Evolutionary conservation across 306 rosid genomes (phyloP).

Genomic region (Hylodesmum podocarpum): DNA sequence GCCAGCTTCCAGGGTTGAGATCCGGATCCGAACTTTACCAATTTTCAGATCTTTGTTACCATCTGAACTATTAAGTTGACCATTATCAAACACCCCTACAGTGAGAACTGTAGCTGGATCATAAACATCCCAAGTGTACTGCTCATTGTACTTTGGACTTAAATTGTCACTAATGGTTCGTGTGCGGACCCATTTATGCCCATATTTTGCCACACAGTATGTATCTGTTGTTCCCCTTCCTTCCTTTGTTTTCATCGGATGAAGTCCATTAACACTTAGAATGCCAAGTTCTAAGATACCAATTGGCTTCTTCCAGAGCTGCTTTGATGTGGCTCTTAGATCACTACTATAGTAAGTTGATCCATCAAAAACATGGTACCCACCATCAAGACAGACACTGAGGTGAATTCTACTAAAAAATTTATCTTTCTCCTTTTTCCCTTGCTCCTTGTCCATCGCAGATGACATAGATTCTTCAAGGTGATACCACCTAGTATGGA

Average conservation of each 20-base stretch:
- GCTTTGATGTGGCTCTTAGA: slow-evolving; percentile 80
- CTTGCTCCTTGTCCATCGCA: slow-evolving; percentile 60
- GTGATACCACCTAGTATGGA: slow-evolving; percentile 59
- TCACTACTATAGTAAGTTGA: slow-evolving; percentile 86
- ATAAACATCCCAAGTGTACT: slow-evolving; percentile 89
- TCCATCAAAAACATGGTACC: slow-evolving; percentile 94
- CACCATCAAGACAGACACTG: slow-evolving; percentile 87
- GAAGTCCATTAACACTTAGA: slow-evolving; percentile 64
- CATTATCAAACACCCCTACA: slow-evolving; percentile 82
- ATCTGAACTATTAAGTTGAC: slow-evolving; percentile 49
- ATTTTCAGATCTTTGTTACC: slow-evolving; percentile 54
- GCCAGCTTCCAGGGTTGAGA: slow-evolving; percentile 76
- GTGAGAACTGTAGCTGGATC: slow-evolving; percentile 93
- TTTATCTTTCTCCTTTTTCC: slow-evolving; percentile 54
- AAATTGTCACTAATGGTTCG: slow-evolving; percentile 70
- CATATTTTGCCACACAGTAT: slow-evolving; percentile 92
- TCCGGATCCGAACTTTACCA: slow-evolving; percentile 87
- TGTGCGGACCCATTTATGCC: slow-evolving; percentile 93
- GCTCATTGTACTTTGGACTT: slow-evolving; percentile 86
- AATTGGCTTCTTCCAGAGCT: slow-evolving; percentile 80
- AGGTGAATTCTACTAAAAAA: slow-evolving; percentile 69
- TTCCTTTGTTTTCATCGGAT: slow-evolving; percentile 76
- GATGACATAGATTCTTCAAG: slow-evolving; percentile 70
- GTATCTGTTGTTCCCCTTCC: slow-evolving; percentile 77
- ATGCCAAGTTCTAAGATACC: slow-evolving; percentile 88